Base-by-base conservation (phyloP, 345 rosid species). In the Clausena lansium region DNA sequence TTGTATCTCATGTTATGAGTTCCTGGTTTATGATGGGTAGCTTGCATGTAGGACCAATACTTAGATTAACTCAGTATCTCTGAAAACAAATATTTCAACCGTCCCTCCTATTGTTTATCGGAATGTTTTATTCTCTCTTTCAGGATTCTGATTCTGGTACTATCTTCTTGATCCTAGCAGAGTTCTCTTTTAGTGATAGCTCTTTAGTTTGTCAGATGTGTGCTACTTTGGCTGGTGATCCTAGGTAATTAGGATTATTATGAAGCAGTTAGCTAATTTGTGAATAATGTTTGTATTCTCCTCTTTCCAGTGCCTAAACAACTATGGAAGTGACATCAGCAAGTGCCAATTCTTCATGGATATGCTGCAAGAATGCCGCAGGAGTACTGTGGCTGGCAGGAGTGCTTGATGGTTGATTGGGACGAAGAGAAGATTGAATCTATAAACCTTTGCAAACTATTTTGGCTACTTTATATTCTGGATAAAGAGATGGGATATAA, bases 281-380 rank as follows among this genome's bases (percentile, higher is more conserved):
- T 15, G 45, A 9, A 6, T 39, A 10, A 33, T 33, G 17, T 11
- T 45, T 45, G 50, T 45, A 0, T 62, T 58, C 25, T 7, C 13
- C 20, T 22, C 27, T 4, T n/a, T 75, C 83, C 81, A 83, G 90
- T 88, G 91, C 80, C 62, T 83, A 66, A 81, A 52, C 80, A 84
- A 67, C 76, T 84, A 62, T 32, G 89, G 81, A 22, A 83, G 58
- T 58, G 85, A 85, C 60, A 88, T 85, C 65, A 80, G 86, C 85
- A 84, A 76, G 78, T 84, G 93, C 79, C 90, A 86, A 64, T 87
- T 85, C 83, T 88, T 78, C 81, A 85, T 88, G 93, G 87, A 90
- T 73, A 84, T 84, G 84, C 80, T 84, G 77, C 28, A 66, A 13
- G 86, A 86, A 67, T 85, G 91, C 79, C 84, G 80, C 77, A 83